phyloP scores from a whole-genome alignment of 305 asterid species.

The Vinca major region DNA sequence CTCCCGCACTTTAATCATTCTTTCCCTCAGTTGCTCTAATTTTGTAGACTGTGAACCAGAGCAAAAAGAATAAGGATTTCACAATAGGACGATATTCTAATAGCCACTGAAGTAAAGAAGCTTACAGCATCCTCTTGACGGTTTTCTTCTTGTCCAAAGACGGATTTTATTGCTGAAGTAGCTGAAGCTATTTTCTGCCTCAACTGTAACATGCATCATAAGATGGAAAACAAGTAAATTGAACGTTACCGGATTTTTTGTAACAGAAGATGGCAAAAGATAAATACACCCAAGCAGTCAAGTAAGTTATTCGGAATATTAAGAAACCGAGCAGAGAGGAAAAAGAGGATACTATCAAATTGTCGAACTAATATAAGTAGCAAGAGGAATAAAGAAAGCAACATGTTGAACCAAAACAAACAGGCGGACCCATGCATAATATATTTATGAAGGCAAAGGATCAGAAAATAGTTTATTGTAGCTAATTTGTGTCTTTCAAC shows the following conservation, averaged over 20 bases:
- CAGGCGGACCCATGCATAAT: not conserved
- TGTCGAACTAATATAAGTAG: not conserved
- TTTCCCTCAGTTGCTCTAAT: slow-evolving; percentile 77
- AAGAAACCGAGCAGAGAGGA: not conserved
- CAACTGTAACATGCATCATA: slow-evolving; percentile 43
- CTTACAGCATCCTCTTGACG: slow-evolving; percentile 57
- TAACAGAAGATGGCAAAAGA: not conserved
- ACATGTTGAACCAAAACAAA: not conserved
- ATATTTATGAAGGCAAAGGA: not conserved
- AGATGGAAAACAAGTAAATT: slow-evolving; percentile 2
- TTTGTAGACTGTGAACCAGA: slow-evolving; percentile 61
- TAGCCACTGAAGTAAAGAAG: slow-evolving; percentile 19
- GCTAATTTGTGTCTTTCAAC: not conserved
- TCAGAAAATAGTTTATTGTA: not conserved
- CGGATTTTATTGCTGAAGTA: slow-evolving; percentile 93
- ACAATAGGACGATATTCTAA: slow-evolving; percentile 5
- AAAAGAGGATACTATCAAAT: not conserved
- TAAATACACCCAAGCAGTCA: slow-evolving; percentile 6
- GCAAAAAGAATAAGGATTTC: slow-evolving; percentile 14
- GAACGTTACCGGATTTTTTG: not conserved
- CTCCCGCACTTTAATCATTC: slow-evolving; percentile 96
- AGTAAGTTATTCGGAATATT: not conserved
- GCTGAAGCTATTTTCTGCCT: slow-evolving; percentile 85
- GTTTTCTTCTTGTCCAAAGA: slow-evolving; percentile 75
- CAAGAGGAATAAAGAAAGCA: not conserved